Base-by-base conservation (phyloP, 1,139 yeast species). In the Diutina siamensis region DNA sequence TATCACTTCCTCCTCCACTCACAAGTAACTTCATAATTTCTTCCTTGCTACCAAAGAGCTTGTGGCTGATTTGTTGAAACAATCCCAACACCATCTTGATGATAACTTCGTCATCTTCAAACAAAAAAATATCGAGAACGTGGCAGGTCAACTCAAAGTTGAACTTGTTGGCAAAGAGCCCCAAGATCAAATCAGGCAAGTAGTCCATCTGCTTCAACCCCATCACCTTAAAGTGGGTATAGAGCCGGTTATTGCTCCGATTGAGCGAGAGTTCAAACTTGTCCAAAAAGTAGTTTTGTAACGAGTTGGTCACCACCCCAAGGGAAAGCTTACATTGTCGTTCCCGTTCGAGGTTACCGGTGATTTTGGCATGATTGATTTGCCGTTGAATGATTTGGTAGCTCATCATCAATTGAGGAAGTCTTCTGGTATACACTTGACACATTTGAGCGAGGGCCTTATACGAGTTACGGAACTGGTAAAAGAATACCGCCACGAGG, bases 391-490 rank as follows among this genome's bases (percentile, higher is more conserved):
- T 32, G 10, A 38, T 32, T n/a, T 38, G 28, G 32, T 38, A 38
- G 8, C 42, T 25, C 33, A 38, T 21, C 42, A 38, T 17, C 32
- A 38, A 21, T 17, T 38, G 42, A 18, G 28, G 28, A 22, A 38
- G 33, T 8, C 42, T 27, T 9, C 42, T 25, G 19, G 28, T 25
- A 13, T 38, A 38, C 2, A 38, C 20, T 17, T 38, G 42, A 25
- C 42, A 38, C n/a, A 38, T 25, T 17, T 38, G 42, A 15, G 42
- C 42, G 13, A 38, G 25, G 4, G 42, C 32, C 42, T 38, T 38
- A 20, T 38, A n/a, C 13, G 32, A 25, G 42, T 38, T 38, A 12
- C 42, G 28, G 42, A n/a, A 38, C n/a, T 38, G 42, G 20, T 38
- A 38, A 22, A 38, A 38, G 31, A 38, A 38, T 4, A 38, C 32